Evolutionary conservation across 768 basidiomycete species (phyloP).

Genomic region (Russula sp.): DNA sequence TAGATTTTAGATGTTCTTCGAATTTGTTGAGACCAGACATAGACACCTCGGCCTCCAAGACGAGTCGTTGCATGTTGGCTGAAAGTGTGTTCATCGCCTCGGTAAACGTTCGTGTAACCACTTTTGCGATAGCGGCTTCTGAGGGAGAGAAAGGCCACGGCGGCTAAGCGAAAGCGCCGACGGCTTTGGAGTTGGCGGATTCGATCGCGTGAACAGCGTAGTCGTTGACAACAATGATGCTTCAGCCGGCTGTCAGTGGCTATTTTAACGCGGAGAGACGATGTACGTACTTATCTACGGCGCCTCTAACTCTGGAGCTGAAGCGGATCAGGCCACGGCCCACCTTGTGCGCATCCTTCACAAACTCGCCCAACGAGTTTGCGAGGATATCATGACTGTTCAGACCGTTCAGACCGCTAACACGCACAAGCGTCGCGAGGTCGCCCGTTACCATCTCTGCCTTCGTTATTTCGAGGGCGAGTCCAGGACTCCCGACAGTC

Average conservation of each 20-base stretch:
- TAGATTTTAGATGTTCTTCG: constrained; percentile 49
- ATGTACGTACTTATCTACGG: constrained; percentile 60
- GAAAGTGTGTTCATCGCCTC: constrained; percentile 59
- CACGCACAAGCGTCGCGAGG: constrained; percentile 53
- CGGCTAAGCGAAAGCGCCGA: constrained; percentile 26
- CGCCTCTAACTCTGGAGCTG: constrained; percentile 60
- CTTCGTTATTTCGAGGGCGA: constrained; percentile 66
- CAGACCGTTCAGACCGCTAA: constrained; percentile 44
- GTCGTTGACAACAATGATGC: constrained; percentile 68
- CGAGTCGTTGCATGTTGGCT: constrained; percentile 44
- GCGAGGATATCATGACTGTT: constrained; percentile 53
- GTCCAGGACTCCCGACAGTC: constrained; percentile 48
- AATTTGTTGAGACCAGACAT: constrained; percentile 51
- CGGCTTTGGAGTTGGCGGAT: constrained; percentile 28
- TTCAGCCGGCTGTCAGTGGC: constrained; percentile 26
- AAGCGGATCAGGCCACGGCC: constrained; percentile 56
- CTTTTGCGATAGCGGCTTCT: constrained; percentile 34
- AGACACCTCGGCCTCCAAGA: constrained; percentile 59
- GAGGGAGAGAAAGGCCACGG: constrained; percentile 32
- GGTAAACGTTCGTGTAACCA: constrained; percentile 50
- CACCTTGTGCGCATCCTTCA: constrained; percentile 53
- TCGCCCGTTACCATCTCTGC: constrained; percentile 74
- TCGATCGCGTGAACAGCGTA: constrained; percentile 59
- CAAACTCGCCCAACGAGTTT: constrained; percentile 46
- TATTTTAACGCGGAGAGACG: background rate